These are phyloP conservation scores for Botrytis tulipae DNA, from an alignment of 2,329 filamentous ascomycete species.

Conservation along the genomic window DNA sequence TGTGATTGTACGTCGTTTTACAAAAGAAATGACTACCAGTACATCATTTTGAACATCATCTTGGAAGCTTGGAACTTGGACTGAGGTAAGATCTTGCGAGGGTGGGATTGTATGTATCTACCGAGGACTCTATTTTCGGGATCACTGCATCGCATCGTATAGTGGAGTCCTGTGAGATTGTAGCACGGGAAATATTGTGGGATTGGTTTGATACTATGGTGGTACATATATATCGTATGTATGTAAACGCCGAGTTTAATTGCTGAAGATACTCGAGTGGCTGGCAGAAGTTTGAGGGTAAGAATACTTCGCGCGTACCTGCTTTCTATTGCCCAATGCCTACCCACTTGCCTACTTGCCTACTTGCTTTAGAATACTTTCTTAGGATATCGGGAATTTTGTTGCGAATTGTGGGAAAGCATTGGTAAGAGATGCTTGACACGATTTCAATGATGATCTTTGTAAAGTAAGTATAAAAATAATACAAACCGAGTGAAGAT, in stretches of 20 bases:
- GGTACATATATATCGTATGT: slow-evolving; percentile 3
- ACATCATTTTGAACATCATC: not conserved
- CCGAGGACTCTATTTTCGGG: slow-evolving; percentile 14
- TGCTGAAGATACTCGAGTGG: slow-evolving; percentile 9
- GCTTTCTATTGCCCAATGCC: not conserved
- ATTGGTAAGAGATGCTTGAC: slow-evolving; percentile 11
- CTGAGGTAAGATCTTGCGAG: not conserved
- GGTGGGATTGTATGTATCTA: slow-evolving; percentile 12
- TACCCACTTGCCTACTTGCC: not conserved
- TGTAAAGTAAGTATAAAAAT: not conserved
- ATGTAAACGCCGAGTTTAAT: slow-evolving; percentile 18
- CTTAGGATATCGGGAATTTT: slow-evolving; percentile 14
- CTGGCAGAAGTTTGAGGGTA: not conserved
- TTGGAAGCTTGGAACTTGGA: not conserved
- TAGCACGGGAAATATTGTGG: not conserved
- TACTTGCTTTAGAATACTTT: not conserved
- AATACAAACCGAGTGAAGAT: not conserved
- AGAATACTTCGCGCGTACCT: slow-evolving; percentile 15
- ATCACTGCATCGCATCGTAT: slow-evolving; percentile 15
- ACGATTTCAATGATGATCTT: slow-evolving; percentile 2
- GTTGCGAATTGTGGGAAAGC: slow-evolving; percentile 18
- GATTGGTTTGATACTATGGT: not conserved
- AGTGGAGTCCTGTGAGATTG: not conserved
- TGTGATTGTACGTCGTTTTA: not conserved
- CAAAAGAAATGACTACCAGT: not conserved